Conservation (phyloP, 306 rosid species). For the Cicer judaicum region DNA sequence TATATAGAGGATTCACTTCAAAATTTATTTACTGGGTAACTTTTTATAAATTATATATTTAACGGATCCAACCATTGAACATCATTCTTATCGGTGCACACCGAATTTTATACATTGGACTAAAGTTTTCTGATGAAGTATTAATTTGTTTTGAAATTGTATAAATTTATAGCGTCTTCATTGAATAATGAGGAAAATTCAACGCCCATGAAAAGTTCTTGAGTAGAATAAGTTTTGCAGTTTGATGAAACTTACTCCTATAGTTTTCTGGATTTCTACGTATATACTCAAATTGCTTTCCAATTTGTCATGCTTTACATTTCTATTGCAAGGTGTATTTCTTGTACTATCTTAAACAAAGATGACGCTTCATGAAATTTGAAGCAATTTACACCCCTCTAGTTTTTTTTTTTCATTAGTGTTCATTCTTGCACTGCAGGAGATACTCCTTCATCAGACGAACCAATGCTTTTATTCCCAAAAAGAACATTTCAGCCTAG, state of each 20-base stretch:
- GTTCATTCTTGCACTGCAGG: constrained; percentile 49
- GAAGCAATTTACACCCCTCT: constrained; percentile 16
- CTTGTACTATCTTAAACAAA: neutral
- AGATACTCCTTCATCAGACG: constrained; percentile 61
- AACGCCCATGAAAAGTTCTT: neutral
- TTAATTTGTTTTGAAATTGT: neutral
- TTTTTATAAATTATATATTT: neutral
- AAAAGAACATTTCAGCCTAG: constrained; percentile 95
- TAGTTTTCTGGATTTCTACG: neutral
- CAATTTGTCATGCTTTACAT: constrained; percentile 1
- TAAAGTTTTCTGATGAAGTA: constrained; percentile 11
- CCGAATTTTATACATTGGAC: neutral
- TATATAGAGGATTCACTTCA: neutral
- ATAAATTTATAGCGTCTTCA: neutral
- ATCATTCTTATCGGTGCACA: neutral
- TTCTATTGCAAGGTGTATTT: constrained; percentile 5
- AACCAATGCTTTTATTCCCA: constrained; percentile 81
- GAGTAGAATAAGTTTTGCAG: neutral
- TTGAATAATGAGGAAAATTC: neutral
- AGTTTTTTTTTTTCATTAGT: neutral
- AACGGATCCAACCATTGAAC: neutral
- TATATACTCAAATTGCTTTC: neutral
- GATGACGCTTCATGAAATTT: constrained; percentile 22
- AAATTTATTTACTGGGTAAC: neutral
- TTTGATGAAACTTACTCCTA: neutral